Evolutionary conservation across 2,329 filamentous ascomycete genomes (phyloP), one percentile per base, ranked within the genome.

Genomic region (Phyllosticta citribraziliensis): DNA sequence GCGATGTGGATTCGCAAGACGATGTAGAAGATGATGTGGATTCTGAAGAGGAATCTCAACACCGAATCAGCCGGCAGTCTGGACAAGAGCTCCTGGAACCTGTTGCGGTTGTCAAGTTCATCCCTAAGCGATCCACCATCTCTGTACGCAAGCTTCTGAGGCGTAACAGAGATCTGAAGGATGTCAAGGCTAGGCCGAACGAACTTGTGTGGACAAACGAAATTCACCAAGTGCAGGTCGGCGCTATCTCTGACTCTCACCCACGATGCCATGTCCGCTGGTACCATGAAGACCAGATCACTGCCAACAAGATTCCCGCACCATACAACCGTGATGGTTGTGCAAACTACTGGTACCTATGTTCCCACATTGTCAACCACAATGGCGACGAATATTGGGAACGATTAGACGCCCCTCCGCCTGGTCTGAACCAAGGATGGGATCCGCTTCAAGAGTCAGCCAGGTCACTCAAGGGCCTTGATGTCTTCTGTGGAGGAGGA

Each of bases 401-500:
- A 20, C 12, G 24, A 47, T 3, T n/a, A 5, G 11, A 53, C 17
- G 14, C 57, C 52, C 11, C 59, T 5, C 68, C 67, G 12, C 47
- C 50, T 19, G 22, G 52, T 4, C 64, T 87, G 2, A 77, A 74
- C 0, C 81, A 88, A 70, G 85, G 84, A 0, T 82, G 83, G 52
- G 74, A 86, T 64, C 81, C 83, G 3, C 64, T 1, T 12, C 3
- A 35, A n/a, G 9, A 22, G 12, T 20, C 55, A 19, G 10, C 19
- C 56, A 71, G 25, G 25, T 62, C 58, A 19, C 52, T 69, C 9
- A 76, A 75, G 5, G 87, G 86, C 0, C 73, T 93, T 3, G 88
- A 91, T 64, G 75, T 94, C 0, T 95, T 90, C 67, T 90, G 87
- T 65, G 90, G 90, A 0, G 86, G 87, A 19, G 89, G 90, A 0